These are phyloP conservation scores for Citrus trifoliata DNA, from an alignment of 345 rosid species.

Conservation along the genomic window DNA sequence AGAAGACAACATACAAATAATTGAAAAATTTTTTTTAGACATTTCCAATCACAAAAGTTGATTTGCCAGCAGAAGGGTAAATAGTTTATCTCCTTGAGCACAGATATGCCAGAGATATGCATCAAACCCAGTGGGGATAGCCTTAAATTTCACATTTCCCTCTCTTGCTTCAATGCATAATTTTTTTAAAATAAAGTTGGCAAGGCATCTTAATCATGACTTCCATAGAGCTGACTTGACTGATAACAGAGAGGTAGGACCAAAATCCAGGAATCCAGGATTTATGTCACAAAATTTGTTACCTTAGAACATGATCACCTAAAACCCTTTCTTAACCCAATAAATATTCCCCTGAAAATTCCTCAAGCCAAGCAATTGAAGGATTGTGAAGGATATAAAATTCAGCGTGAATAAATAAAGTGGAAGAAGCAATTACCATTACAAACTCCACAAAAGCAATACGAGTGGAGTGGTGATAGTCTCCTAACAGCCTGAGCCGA, in stretches of 20 bases:
- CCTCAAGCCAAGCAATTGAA: not conserved
- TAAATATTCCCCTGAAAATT: not conserved
- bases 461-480: slow-evolving; percentile 79
- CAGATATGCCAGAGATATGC: not conserved
- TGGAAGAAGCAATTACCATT: slow-evolving; percentile 42
- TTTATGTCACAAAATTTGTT: not conserved
- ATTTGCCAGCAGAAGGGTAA: not conserved
- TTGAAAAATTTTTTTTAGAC: not conserved
- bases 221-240: not conserved
- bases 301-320: not conserved
- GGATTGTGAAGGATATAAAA: not conserved
- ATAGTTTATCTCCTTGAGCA: not conserved
- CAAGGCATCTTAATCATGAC: not conserved
- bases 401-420: slow-evolving; percentile 1
- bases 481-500: slow-evolving; percentile 80
- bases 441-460: slow-evolving; percentile 84
- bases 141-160: not conserved
- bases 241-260: not conserved
- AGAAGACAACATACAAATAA: not conserved
- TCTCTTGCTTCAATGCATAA: not conserved
- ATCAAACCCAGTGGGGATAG: not conserved
- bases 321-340: not conserved
- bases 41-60: not conserved
- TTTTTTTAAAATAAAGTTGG: not conserved
- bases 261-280: not conserved